phyloP scores from a whole-genome alignment of 1,284 basidiomycete genomes.

The Naganishia cerealis region DNA sequence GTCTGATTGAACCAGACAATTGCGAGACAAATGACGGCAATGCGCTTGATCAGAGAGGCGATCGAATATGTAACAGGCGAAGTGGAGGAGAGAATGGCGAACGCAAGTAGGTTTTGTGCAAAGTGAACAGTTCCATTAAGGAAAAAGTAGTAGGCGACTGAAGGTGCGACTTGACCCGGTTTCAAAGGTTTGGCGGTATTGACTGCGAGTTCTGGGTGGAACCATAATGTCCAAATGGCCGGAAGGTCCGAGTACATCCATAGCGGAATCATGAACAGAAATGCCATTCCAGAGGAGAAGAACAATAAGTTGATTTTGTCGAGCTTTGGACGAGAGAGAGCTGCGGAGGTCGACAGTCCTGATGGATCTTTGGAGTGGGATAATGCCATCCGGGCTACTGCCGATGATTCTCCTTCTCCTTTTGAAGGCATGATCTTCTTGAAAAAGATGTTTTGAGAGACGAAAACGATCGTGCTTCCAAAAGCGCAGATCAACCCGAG shows the following conservation, averaged over 20 bases:
- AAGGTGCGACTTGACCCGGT: slow-evolving; percentile 35
- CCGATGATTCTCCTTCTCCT: slow-evolving; percentile 40
- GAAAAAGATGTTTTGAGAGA: slow-evolving; percentile 98
- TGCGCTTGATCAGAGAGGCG: slow-evolving; percentile 94
- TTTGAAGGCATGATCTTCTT: slow-evolving; percentile 91
- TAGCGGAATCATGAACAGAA: slow-evolving; percentile 88
- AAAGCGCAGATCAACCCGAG: slow-evolving; percentile 85
- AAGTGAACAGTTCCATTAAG: slow-evolving; percentile 96
- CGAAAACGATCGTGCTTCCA: slow-evolving; percentile 91
- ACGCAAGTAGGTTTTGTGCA: slow-evolving; percentile 94
- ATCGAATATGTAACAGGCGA: slow-evolving; percentile 99
- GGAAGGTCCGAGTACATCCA: slow-evolving; percentile 85
- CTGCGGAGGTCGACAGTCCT: slow-evolving; percentile 42
- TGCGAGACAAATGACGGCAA: slow-evolving; percentile 95
- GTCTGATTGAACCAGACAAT: slow-evolving; percentile 94
- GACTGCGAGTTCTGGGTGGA: slow-evolving; percentile 32
- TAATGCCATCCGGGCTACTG: slow-evolving; percentile 15
- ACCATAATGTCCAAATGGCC: slow-evolving; percentile 59
- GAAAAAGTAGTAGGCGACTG: slow-evolving; percentile 68
- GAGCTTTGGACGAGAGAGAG: slow-evolving; percentile 60
- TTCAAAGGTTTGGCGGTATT: slow-evolving; percentile 29
- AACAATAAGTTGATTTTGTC: slow-evolving; percentile 97
- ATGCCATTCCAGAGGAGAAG: slow-evolving; percentile 92
- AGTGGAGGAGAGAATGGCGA: slow-evolving; percentile 89
- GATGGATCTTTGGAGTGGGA: slow-evolving; percentile 16